Conservation (phyloP, 129 eudicot genomes). For the Flaveria ramosissima region DNA sequence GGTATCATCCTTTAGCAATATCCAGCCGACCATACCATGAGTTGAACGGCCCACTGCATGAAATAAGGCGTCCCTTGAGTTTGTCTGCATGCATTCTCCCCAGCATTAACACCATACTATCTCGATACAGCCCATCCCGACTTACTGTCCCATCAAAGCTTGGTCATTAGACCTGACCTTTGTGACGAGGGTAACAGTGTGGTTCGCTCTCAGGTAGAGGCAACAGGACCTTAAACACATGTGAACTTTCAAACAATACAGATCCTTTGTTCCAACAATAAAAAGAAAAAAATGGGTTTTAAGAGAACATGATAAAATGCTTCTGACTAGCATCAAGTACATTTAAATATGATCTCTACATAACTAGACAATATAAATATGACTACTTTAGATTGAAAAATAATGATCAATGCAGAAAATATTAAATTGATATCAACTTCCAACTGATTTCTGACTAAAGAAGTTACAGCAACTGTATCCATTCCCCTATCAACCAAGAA, state of each 20-base stretch:
- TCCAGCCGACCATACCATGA: background rate
- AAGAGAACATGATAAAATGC: slow-evolving; percentile 19
- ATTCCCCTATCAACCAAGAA: slow-evolving; percentile 28
- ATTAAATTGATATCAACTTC: slow-evolving; percentile 4
- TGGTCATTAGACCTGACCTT: background rate
- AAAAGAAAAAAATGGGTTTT: background rate
- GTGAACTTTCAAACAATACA: background rate
- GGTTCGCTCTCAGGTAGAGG: background rate
- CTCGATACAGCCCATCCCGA: background rate
- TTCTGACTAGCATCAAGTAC: slow-evolving; percentile 20
- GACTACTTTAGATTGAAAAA: slow-evolving; percentile 16
- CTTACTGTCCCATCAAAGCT: background rate
- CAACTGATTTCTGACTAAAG: slow-evolving; percentile 16
- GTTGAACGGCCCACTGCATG: background rate
- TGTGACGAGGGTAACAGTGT: background rate
- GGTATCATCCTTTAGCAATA: background rate
- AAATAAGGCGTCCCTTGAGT: too few species aligned
- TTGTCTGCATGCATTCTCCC: too few species aligned
- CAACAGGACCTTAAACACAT: background rate
- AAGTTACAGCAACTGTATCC: slow-evolving; percentile 20
- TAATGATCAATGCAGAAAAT: slow-evolving; percentile 17
- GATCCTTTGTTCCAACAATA: background rate
- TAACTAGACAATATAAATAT: slow-evolving; percentile 14
- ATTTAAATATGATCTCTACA: slow-evolving; percentile 32
- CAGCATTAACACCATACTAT: too few species aligned